phyloP scores from a whole-genome alignment of 2,329 filamentous ascomycete genomes.

The Gremmenia infestans region DNA sequence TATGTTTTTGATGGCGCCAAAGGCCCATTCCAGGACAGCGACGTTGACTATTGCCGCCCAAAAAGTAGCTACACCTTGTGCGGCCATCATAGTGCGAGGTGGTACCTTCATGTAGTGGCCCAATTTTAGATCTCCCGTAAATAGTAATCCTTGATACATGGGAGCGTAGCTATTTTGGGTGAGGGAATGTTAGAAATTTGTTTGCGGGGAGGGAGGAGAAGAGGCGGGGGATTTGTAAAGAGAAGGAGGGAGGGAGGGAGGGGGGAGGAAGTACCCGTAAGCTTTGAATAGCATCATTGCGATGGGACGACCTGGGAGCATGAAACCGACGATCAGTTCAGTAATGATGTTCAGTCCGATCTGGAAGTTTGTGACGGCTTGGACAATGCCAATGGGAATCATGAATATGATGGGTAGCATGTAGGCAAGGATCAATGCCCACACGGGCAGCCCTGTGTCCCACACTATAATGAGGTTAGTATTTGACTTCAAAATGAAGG shows the following conservation, averaged over 20 bases:
- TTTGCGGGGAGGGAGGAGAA: too few species aligned
- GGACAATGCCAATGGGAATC: conserved; percentile 36
- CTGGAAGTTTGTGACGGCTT: conserved; percentile 45
- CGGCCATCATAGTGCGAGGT: conserved; percentile 60
- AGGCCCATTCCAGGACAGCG: conserved; percentile 56
- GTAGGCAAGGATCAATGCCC: conserved; percentile 31
- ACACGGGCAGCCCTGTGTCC: conserved; percentile 30
- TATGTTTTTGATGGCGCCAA: conserved; percentile 56
- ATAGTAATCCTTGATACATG: conserved; percentile 42
- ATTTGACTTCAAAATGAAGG: neutral
- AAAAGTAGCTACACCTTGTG: conserved; percentile 61
- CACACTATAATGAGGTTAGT: neutral
- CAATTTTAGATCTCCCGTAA: conserved; percentile 46
- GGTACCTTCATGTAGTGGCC: conserved; percentile 54
- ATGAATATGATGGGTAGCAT: conserved; percentile 29
- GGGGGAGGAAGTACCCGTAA: conserved; percentile 38
- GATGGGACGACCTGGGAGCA: conserved; percentile 53
- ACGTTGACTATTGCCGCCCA: conserved; percentile 64
- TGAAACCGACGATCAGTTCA: conserved; percentile 46
- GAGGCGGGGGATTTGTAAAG: too few species aligned
- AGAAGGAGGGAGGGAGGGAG: too few species aligned
- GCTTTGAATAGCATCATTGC: conserved; percentile 79
- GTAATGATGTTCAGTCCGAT: conserved; percentile 45
- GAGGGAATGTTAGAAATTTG: too few species aligned
- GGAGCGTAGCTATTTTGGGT: conserved; percentile 39